A percentile compares a stretch with the other conserved stretches of the same genome.
Evolutionary conservation across 345 rosid species (phyloP).

Genomic region (Corymbia maculata): DNA sequence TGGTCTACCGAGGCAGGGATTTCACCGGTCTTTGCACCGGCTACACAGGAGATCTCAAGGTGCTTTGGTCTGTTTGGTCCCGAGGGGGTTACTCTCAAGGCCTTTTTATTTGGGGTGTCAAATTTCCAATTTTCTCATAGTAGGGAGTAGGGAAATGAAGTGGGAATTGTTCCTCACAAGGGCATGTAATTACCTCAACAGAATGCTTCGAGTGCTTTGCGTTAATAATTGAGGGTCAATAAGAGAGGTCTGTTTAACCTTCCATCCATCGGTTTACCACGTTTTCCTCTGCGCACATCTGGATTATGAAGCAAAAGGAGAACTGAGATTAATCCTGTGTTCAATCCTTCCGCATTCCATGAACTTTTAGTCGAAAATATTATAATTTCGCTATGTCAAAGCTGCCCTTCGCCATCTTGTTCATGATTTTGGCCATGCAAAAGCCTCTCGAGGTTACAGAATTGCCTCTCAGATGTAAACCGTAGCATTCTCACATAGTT

Average conservation of each 20-base stretch:
- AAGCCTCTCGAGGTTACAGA: background rate
- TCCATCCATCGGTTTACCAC: no score
- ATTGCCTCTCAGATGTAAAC: background rate
- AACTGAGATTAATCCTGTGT: no score
- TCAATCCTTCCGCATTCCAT: no score
- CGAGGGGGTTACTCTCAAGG: background rate
- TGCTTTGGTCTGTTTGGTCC: no score
- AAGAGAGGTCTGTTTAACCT: background rate
- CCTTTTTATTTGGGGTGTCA: background rate
- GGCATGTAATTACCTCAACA: background rate
- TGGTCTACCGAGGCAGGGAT: background rate
- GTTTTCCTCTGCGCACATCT: no score
- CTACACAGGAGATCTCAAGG: no score
- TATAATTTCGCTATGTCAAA: no score
- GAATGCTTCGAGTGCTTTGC: background rate
- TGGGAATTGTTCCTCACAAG: background rate
- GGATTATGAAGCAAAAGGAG: no score
- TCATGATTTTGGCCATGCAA: background rate
- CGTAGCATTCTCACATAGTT: background rate
- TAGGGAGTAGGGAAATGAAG: background rate
- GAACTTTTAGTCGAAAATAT: no score
- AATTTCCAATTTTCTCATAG: background rate
- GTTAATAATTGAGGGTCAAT: fast-evolving
- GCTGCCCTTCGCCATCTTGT: background rate
- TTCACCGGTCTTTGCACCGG: background rate